Conservation (phyloP, 1,284 basidiomycete species). For the Ustilago nuda region DNA sequence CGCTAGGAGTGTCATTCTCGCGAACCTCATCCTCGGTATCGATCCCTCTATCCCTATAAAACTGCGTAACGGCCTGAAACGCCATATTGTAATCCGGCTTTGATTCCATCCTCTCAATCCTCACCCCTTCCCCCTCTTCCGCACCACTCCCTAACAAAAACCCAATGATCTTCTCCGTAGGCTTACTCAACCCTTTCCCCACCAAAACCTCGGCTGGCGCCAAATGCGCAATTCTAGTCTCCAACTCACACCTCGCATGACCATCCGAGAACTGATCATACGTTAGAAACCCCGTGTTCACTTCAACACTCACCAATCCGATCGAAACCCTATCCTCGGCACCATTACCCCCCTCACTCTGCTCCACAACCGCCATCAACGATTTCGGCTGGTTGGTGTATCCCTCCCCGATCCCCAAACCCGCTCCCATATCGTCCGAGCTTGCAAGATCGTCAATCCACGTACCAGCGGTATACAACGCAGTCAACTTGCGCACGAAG, state of each 20-base stretch:
- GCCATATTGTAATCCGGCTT: constrained; percentile 78
- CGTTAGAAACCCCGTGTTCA: constrained; percentile 87
- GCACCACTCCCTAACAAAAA: constrained; percentile 73
- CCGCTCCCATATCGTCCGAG: constrained; percentile 72
- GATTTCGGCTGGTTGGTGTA: constrained; percentile 50
- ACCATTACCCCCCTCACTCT: constrained; percentile 73
- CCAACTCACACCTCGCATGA: constrained; percentile 58
- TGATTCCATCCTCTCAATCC: constrained; percentile 77
- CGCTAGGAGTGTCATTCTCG: not conserved
- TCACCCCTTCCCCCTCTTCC: constrained; percentile 51
- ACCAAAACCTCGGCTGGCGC: constrained; percentile 86
- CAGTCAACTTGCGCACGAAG: constrained; percentile 83
- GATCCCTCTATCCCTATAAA: constrained; percentile 73
- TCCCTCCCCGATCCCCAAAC: constrained; percentile 10
- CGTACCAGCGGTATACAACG: constrained; percentile 89
- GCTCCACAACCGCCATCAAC: constrained; percentile 75
- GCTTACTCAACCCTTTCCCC: constrained; percentile 75
- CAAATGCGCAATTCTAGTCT: constrained; percentile 65
- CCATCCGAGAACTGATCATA: constrained; percentile 80
- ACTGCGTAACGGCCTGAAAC: constrained; percentile 78
- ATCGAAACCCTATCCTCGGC: constrained; percentile 76
- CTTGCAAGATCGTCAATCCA: constrained; percentile 79
- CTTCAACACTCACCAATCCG: constrained; percentile 82
- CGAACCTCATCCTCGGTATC: constrained; percentile 1
- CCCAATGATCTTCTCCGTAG: constrained; percentile 81